phyloP scores from a whole-genome alignment of 2,329 filamentous ascomycete genomes.

The Penicillium sp. region DNA sequence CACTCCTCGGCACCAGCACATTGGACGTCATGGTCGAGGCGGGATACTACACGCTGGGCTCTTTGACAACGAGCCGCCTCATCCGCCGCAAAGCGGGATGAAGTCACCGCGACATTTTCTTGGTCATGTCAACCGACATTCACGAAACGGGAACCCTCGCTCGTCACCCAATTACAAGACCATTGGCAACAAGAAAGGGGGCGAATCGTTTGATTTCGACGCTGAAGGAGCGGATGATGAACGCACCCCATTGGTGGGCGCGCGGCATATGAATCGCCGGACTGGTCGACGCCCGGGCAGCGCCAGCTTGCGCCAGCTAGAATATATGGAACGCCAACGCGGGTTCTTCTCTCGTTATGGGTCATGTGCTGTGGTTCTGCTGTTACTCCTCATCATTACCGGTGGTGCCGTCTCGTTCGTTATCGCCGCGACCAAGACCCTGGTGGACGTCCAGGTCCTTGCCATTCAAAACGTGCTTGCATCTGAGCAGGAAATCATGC shows the following conservation, averaged over 20 bases:
- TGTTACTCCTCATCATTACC: slow-evolving; percentile 77
- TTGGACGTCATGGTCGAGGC: slow-evolving; percentile 73
- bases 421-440: slow-evolving; percentile 84
- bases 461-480: slow-evolving; percentile 87
- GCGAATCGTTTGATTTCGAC: slow-evolving; percentile 72
- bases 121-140: slow-evolving; percentile 58
- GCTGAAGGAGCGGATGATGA: slow-evolving; percentile 83
- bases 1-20: slow-evolving; percentile 73
- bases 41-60: slow-evolving; percentile 63
- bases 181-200: slow-evolving; percentile 54
- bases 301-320: slow-evolving; percentile 65
- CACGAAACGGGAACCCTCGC: slow-evolving; percentile 69
- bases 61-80: slow-evolving; percentile 75
- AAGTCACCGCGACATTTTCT: slow-evolving; percentile 59
- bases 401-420: slow-evolving; percentile 86
- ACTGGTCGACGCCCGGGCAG: slow-evolving; percentile 54
- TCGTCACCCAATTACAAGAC: slow-evolving; percentile 51
- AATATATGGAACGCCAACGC: slow-evolving; percentile 65
- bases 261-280: slow-evolving; percentile 58
- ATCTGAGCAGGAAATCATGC: slow-evolving; percentile 91
- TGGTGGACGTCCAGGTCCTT: slow-evolving; percentile 73
- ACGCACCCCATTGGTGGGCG: slow-evolving; percentile 73
- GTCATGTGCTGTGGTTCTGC: slow-evolving; percentile 79
- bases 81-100: slow-evolving; percentile 61
- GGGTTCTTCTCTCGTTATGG: slow-evolving; percentile 72